Base-by-base conservation (phyloP, 331 rosid species). In the Rhamnella rubrinervis region DNA sequence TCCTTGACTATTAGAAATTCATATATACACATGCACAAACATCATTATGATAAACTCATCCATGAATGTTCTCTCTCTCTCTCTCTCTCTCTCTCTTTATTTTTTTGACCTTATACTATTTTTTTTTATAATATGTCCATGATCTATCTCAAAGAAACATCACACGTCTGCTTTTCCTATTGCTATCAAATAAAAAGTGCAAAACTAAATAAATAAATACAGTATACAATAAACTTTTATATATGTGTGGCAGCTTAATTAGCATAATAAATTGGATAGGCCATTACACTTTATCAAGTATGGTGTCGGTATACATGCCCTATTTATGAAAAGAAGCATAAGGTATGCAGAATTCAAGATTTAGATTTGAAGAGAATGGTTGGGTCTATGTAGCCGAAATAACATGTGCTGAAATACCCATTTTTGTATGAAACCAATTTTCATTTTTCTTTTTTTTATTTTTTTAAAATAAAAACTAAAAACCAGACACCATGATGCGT, bases 11-110 rank as follows among this genome's bases (percentile, higher is more conserved):
- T 61, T 46, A 61, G 39, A 53, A 64, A 59, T 55, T 21, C 64
- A 64, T 65, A 23, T 23, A 23, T 23, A 71, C 67, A 75, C 81
- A 76, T 71, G 80, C 81, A 80, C 55, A 76, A 75, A 76, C 75
- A 72, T 70, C 56, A 80, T 75, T 46, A 71, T 80, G 63, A 50
- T 46, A n/a, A 80, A 65, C 71, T 66, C 57, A 41, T 60, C 61
- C 51, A 66, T 62, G 70, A 55, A 60, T 62, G 60, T n/a, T 55
- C 35, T 67, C 31, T 13, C 10, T 46, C 11, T 14, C 17, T 65
- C 20, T 23, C n/a, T 15, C 18, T 31, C 7, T 52, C 18, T 25
- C 5, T 31, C 6, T 55, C 9, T 7, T 0, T 67, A 15, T 15
- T 6, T 9, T 56, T 40, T 15, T 18, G 10, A 20, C 19, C 23